These are phyloP conservation scores for Podospora tetraspora DNA, from an alignment of 495 filamentous ascomycete species.

Conservation along the genomic window DNA sequence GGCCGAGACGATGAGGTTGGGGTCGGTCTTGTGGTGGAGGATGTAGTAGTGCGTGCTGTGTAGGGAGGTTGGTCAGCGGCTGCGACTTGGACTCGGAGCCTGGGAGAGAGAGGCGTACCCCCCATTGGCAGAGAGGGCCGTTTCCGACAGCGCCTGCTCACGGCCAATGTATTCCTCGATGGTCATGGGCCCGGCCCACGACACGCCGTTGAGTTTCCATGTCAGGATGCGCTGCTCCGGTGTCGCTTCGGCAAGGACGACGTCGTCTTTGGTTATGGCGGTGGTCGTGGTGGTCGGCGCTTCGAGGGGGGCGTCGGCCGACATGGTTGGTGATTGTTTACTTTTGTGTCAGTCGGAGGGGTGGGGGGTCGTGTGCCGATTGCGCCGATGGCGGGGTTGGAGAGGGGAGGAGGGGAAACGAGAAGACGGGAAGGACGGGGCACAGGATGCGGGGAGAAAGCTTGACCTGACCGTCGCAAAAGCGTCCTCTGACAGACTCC, in stretches of 20 bases:
- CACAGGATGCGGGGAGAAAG: neutral
- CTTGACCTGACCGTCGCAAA: neutral
- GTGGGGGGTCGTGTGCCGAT: neutral
- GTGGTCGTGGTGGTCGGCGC: neutral
- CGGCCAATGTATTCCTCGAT: slow-evolving; percentile 19
- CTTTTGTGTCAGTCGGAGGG: neutral
- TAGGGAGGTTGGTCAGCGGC: no score
- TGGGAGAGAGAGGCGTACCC: neutral
- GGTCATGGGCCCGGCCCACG: slow-evolving; percentile 21
- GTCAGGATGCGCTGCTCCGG: slow-evolving; percentile 18
- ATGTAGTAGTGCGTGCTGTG: slow-evolving; percentile 16
- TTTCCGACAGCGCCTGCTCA: slow-evolving; percentile 17
- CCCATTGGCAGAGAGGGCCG: slow-evolving; percentile 14
- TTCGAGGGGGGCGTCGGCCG: slow-evolving; percentile 1
- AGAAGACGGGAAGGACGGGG: neutral
- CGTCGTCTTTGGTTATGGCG: slow-evolving; percentile 5
- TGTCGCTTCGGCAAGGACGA: slow-evolving; percentile 17
- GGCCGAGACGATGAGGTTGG: slow-evolving; percentile 17
- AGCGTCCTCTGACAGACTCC: neutral
- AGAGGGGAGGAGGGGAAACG: neutral
- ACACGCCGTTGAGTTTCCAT: slow-evolving; percentile 22
- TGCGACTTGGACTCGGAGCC: neutral
- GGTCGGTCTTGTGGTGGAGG: slow-evolving; percentile 18
- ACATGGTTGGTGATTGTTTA: slow-evolving; percentile 8
- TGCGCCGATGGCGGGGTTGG: neutral